Evolutionary conservation across 108 stramenopile genomes (phyloP), one percentile per base, ranked within the genome.

Genomic region (Skeletonema costatum): DNA sequence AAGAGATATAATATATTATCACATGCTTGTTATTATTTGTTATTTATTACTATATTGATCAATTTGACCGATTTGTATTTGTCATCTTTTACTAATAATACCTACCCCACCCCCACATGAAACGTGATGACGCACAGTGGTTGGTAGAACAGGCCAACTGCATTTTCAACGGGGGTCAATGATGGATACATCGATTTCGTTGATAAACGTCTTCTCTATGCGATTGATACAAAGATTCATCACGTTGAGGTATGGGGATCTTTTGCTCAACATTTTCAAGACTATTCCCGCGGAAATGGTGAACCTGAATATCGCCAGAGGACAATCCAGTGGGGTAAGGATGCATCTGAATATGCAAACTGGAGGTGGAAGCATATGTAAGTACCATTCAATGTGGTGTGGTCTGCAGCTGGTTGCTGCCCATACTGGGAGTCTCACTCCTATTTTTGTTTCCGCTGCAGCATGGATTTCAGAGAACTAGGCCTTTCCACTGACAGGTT

Each of bases 221-320:
- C 38, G 7, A 44, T 73, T 42, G 73, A 66, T 8, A 73, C 41
- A n/a, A 50, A 66, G 10, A 73, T 73, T 10, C 73, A 73, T 25
- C 25, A 25, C 0, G 25, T 25, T 25, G 25, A 25, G 25, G 25
- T 0, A 25, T 66, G 53, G 51, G 53, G 53, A 13, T 58, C 46
- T 46, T 13, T 56, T 51, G 11, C n/a, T 1, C 50, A 16, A 51
- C n/a, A 51, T 46, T 56, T 66, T 13, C 16, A 12, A 32, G 12
- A 35, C 25, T 0, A 25, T 25, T 25, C 25, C 25, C 0, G 25
- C 25, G 0, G 25, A 25, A 25, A 0, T 25, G 25, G 0, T 25
- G 25, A 25, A 0, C 0, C 25, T 25, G 25, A 25, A 0, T 25
- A 25, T 0, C 25, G 0, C 0, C 25, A 25, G 36, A 13, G 38